phyloP scores from a whole-genome alignment of 2,329 filamentous ascomycete genomes.

The Pseudohalonectria lignicola region DNA sequence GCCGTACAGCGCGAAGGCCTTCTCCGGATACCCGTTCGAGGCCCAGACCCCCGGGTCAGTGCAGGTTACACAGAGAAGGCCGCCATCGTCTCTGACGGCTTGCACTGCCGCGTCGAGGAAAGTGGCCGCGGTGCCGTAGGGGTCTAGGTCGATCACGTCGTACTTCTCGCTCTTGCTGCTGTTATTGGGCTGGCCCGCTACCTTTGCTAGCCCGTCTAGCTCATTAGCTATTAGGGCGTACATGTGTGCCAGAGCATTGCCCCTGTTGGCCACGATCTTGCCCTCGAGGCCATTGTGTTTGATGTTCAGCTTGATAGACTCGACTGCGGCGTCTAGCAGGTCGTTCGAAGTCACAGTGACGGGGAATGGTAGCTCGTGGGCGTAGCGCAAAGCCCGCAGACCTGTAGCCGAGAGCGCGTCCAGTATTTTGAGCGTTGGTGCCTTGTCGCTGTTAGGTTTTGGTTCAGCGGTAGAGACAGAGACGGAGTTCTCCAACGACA shows the following conservation, averaged over 20 bases:
- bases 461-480: background rate
- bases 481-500: too few relatives aligned
- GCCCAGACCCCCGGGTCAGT: slow-evolving; percentile 95
- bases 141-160: slow-evolving; percentile 92
- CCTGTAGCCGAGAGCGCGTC: slow-evolving; percentile 93
- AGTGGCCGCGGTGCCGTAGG: slow-evolving; percentile 85
- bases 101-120: slow-evolving; percentile 90
- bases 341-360: slow-evolving; percentile 85
- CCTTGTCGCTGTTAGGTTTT: slow-evolving; percentile 14
- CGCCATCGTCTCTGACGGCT: slow-evolving; percentile 71
- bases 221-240: slow-evolving; percentile 56
- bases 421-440: slow-evolving; percentile 64
- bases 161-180: slow-evolving; percentile 44
- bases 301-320: slow-evolving; percentile 76
- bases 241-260: slow-evolving; percentile 88
- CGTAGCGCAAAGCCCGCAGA: slow-evolving; percentile 81
- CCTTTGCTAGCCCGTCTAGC: slow-evolving; percentile 22
- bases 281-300: slow-evolving; percentile 66
- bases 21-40: slow-evolving; percentile 87
- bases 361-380: slow-evolving; percentile 76
- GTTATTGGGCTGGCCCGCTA: background rate
- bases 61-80: slow-evolving; percentile 88
- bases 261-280: slow-evolving; percentile 61
- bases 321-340: slow-evolving; percentile 63
- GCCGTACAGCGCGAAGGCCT: slow-evolving; percentile 88